Percentiles rank a stretch among this genome's conserved stretches.
Evolutionary conservation across 129 eudicot species (phyloP).

Genomic region (Escallonia herrerae): DNA sequence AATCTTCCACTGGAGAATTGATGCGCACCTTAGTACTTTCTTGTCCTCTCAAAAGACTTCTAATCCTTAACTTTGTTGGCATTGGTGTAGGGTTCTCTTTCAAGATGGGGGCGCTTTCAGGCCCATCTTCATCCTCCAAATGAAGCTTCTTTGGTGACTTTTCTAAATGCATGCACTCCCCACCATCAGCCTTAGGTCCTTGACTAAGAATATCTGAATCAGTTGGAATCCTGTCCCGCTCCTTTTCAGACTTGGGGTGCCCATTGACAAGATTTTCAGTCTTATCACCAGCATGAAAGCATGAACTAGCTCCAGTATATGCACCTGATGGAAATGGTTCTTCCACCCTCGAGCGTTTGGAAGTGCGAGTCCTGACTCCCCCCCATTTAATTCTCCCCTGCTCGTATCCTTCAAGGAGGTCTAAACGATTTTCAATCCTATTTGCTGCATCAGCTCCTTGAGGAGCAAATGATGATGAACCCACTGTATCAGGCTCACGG

Average conservation of each 20-base stretch:
- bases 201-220: conserved; percentile 22
- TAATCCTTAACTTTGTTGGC: conserved; percentile 41
- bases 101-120: conserved; percentile 9
- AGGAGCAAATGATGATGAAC: conserved; percentile 49
- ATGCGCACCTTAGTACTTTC: conserved; percentile 19
- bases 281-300: conserved; percentile 17
- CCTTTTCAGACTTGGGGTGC: conserved; percentile 23
- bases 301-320: conserved; percentile 21
- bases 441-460: conserved; percentile 19
- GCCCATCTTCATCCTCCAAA: conserved; percentile 21
- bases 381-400: conserved; percentile 72
- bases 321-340: conserved; percentile 32
- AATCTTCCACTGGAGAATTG: conserved; percentile 26
- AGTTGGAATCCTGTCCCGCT: conserved; percentile 16
- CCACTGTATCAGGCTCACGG: conserved; percentile 25
- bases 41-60: conserved; percentile 14
- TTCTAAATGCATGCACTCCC: conserved; percentile 8
- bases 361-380: conserved; percentile 66
- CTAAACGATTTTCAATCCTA: conserved; percentile 22
- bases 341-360: conserved; percentile 52
- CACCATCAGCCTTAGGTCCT: conserved; percentile 23
- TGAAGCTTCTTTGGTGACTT: conserved; percentile 10
- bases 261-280: conserved; percentile 25
- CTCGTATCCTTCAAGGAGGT: conserved; percentile 42
- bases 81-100: conserved; percentile 26